phyloP scores from a whole-genome alignment of 805 yeast genomes.

The Saturnispora sanitii region DNA sequence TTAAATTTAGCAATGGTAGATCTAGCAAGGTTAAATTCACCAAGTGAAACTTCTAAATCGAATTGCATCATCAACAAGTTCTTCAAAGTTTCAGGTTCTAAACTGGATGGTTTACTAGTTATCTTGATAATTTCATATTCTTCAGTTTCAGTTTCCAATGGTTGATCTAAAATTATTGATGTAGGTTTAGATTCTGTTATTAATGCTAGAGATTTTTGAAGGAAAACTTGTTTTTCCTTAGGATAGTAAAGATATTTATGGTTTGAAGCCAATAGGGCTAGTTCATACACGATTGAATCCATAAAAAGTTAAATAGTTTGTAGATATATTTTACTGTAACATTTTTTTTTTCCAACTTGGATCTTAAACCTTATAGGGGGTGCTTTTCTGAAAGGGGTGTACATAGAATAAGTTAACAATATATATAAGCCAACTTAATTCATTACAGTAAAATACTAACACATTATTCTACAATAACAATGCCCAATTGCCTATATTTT shows the following conservation, averaged over 20 bases:
- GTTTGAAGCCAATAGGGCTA: slow-evolving; percentile 2
- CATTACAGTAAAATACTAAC: no score
- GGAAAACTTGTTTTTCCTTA: neutral
- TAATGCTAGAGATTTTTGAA: slow-evolving; percentile 1
- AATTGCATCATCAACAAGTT: slow-evolving; percentile 10
- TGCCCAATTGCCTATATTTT: no score
- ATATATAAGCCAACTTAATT: no score
- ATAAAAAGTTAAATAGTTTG: no score
- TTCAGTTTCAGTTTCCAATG: neutral
- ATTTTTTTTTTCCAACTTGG: neutral
- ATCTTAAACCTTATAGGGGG: no score
- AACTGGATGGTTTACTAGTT: neutral
- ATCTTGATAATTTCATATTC: neutral
- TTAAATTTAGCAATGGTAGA: slow-evolving; percentile 10
- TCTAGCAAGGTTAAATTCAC: slow-evolving; percentile 10
- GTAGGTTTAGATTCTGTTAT: slow-evolving; percentile 5
- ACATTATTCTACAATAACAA: no score
- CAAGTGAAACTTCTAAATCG: slow-evolving; percentile 10
- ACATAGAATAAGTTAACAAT: no score
- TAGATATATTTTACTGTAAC: slow-evolving; percentile 1
- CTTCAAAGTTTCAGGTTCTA: slow-evolving; percentile 2
- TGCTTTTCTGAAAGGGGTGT: no score
- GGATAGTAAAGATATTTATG: slow-evolving; percentile 2
- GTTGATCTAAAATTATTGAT: neutral
- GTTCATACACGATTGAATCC: slow-evolving; percentile 3